phyloP scores from a whole-genome alignment of 345 rosid genomes.

The Populus deltoides region DNA sequence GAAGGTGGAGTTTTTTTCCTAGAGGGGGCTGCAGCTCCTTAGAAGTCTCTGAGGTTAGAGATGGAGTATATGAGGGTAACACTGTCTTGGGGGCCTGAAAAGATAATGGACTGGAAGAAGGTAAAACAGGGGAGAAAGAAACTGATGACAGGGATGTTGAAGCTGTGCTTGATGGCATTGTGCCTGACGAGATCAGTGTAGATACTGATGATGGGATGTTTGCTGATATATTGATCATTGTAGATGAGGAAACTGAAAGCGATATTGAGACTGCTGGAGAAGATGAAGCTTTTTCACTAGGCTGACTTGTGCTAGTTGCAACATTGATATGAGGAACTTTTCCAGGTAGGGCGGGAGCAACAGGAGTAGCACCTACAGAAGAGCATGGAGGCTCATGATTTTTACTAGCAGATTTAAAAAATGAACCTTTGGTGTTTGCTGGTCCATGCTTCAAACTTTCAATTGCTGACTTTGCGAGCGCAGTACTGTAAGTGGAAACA shows the following conservation, averaged over 20 bases:
- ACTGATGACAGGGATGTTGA: conserved; percentile 22
- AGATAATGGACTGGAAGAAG: conserved; percentile 31
- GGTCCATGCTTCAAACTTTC: conserved; percentile 28
- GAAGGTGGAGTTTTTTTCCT: conserved; percentile 17
- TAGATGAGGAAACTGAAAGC: conserved; percentile 40
- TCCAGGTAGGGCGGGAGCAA: conserved; percentile 28
- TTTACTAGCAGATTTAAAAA: conserved; percentile 28
- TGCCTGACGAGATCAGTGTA: conserved; percentile 1
- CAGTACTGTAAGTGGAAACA: conserved; percentile 25
- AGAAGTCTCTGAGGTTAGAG: conserved; percentile 3
- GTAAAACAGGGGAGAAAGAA: conserved; percentile 23
- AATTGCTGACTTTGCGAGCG: conserved; percentile 22
- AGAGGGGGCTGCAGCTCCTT: conserved; percentile 5
- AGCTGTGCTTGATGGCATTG: conserved; percentile 33
- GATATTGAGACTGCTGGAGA: conserved; percentile 30
- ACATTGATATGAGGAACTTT: conserved; percentile 32
- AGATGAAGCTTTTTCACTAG: conserved; percentile 35
- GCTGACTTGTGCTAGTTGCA: conserved; percentile 34
- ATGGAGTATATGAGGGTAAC: conserved; percentile 12
- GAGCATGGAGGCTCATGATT: conserved; percentile 31
- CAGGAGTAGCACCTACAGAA: conserved; percentile 31
- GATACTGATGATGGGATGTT: background rate
- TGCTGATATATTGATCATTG: conserved; percentile 26
- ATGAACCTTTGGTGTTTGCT: conserved; percentile 18
- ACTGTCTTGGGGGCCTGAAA: conserved; percentile 34